Percentiles rank a stretch among this genome's conserved stretches.
Evolutionary conservation across 2,329 filamentous ascomycete species (phyloP).

Genomic region (Verticillium nonalfalfae): DNA sequence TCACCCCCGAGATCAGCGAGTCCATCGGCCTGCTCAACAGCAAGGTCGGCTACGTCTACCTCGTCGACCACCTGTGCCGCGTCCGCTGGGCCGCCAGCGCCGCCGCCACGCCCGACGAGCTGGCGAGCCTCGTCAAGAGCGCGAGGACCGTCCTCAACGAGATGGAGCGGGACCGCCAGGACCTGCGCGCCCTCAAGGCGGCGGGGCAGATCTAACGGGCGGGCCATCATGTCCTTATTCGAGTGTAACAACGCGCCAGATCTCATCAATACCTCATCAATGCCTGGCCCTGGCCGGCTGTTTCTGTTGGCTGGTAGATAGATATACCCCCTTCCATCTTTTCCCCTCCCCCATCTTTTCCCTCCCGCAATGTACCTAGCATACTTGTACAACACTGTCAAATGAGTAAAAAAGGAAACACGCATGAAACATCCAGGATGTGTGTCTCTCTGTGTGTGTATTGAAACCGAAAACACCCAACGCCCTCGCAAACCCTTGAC

Average conservation of each 20-base stretch:
- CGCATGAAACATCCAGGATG: conserved; percentile 9
- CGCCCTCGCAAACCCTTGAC: conserved; percentile 8
- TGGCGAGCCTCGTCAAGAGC: conserved; percentile 58
- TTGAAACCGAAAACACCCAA: conserved; percentile 6
- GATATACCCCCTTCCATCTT: not conserved
- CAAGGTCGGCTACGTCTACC: conserved; percentile 90
- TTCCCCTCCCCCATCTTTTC: not conserved
- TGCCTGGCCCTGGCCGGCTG: not conserved
- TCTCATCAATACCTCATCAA: not conserved
- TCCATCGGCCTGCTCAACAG: conserved; percentile 70
- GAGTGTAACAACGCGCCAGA: not conserved
- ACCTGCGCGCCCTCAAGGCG: not conserved
- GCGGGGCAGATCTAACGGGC: not conserved
- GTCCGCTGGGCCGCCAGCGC: conserved; percentile 94
- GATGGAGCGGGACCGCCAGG: conserved; percentile 30
- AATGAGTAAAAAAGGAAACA: not conserved
- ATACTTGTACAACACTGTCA: conserved; percentile 7
- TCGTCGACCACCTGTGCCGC: conserved; percentile 79
- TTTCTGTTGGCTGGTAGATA: conserved; percentile 3
- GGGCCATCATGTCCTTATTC: no score
- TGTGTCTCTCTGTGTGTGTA: not conserved
- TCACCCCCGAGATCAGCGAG: conserved; percentile 57
- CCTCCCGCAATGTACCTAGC: conserved; percentile 3
- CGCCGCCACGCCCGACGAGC: conserved; percentile 57
- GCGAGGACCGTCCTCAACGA: conserved; percentile 58